A percentile compares a stretch with the other conserved stretches of the same genome.
Conservation (phyloP, 495 filamentous ascomycete species). For the Chaetomidium leptoderma region DNA sequence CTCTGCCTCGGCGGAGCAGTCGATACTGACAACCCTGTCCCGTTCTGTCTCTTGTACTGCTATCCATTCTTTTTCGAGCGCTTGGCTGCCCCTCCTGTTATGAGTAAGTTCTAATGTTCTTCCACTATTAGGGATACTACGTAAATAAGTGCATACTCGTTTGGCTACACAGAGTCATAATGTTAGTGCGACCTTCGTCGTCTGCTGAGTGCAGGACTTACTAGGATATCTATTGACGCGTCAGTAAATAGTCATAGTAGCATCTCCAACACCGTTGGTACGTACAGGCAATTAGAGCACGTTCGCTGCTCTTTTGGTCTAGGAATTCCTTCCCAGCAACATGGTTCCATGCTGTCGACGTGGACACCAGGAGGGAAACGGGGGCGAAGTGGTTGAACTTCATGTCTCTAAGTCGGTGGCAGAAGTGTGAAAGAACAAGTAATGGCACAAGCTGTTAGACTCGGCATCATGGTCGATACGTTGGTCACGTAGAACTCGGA, state of each 20-base stretch:
- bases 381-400: conserved; percentile 9
- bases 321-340: conserved; percentile 28
- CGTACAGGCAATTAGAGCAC: conserved; percentile 47
- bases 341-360: conserved; percentile 37
- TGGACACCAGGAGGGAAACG: conserved; percentile 3
- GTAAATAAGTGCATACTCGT: neutral
- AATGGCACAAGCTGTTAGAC: too few species aligned
- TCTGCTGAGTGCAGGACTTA: neutral
- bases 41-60: conserved; percentile 26
- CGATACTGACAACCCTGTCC: conserved; percentile 36
- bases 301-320: conserved; percentile 26
- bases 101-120: neutral
- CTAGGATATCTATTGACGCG: neutral
- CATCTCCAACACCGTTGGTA: neutral
- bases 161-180: neutral
- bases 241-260: neutral
- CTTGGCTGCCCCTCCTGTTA: conserved; percentile 33
- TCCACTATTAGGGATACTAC: neutral
- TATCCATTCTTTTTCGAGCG: conserved; percentile 40
- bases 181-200: neutral
- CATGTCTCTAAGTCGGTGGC: too few species aligned
- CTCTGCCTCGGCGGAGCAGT: conserved; percentile 38
- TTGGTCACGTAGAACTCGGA: neutral
- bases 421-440: neutral
- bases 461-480: too few species aligned